Conservation (phyloP, 345 rosid genomes). For the Microthlaspi erraticum region DNA sequence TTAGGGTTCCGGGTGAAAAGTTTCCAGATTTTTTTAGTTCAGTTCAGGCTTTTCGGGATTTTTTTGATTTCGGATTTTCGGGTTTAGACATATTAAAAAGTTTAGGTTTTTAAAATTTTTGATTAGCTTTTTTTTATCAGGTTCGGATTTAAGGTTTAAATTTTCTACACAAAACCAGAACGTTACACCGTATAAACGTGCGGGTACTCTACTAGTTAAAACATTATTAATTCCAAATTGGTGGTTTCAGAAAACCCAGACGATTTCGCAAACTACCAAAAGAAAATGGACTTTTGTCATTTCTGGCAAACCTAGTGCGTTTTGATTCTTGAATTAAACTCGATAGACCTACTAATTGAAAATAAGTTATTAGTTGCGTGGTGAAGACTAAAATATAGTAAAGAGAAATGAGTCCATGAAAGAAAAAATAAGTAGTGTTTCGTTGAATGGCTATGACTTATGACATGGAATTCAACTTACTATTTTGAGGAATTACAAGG, state of each 20-base stretch:
- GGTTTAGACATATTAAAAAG: no score
- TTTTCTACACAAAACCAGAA: no score
- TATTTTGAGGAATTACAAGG: slow-evolving; percentile 51
- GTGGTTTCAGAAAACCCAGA: slow-evolving; percentile 47
- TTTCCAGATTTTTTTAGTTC: no score
- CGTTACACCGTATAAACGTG: no score
- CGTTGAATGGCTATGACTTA: slow-evolving; percentile 53
- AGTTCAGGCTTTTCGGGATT: no score
- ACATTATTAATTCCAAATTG: neutral
- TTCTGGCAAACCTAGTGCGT: slow-evolving; percentile 66
- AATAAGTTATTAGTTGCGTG: no score
- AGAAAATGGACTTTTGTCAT: slow-evolving; percentile 34
- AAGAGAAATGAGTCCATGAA: neutral
- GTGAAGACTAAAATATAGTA: neutral
- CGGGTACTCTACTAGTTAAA: no score
- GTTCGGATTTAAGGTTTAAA: no score
- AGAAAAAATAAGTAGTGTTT: neutral
- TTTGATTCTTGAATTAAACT: slow-evolving; percentile 37
- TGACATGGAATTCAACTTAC: slow-evolving; percentile 72
- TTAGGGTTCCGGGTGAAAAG: no score
- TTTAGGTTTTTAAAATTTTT: no score
- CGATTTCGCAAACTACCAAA: slow-evolving; percentile 59
- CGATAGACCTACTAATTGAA: neutral
- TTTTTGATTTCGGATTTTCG: no score
- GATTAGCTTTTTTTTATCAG: no score